Evolutionary conservation across 305 asterid species (phyloP).

Genomic region (Fraxinus paxiana): DNA sequence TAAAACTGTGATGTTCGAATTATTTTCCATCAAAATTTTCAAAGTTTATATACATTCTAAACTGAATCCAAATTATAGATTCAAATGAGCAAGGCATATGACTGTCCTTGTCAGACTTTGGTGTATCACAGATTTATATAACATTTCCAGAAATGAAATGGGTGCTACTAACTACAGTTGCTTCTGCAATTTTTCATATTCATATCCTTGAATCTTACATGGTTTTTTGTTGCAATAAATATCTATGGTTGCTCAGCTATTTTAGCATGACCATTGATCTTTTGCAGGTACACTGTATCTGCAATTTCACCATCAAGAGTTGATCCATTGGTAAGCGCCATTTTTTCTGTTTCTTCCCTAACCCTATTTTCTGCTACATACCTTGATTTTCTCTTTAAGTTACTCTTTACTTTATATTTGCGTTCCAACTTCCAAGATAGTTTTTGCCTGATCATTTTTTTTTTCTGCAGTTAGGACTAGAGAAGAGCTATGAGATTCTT

Average conservation of each 20-base stretch:
- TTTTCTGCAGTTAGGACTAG: conserved; percentile 46
- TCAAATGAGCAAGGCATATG: neutral
- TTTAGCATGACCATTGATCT: conserved; percentile 17
- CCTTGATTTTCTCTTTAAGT: neutral
- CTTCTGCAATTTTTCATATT: neutral
- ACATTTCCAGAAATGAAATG: neutral
- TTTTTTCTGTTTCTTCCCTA: neutral
- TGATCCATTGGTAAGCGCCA: conserved; percentile 42
- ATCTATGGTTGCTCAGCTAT: conserved; percentile 16
- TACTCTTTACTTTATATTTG: neutral
- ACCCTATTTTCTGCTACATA: neutral
- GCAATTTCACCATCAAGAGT: conserved; percentile 78
- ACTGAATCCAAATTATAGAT: neutral
- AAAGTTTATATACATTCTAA: neutral
- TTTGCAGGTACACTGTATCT: conserved; percentile 65
- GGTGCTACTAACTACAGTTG: neutral
- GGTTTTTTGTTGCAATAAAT: neutral
- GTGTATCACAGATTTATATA: neutral
- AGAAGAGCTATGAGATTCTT: conserved; percentile 76
- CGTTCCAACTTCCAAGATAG: neutral
- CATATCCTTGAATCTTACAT: conserved; percentile 1
- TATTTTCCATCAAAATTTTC: neutral
- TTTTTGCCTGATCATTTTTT: conserved; percentile 10
- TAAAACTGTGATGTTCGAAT: neutral
- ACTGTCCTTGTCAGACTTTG: neutral